Evolutionary conservation across 352 stramenopile species (phyloP).

Genomic region (Phytophthora sojae): DNA sequence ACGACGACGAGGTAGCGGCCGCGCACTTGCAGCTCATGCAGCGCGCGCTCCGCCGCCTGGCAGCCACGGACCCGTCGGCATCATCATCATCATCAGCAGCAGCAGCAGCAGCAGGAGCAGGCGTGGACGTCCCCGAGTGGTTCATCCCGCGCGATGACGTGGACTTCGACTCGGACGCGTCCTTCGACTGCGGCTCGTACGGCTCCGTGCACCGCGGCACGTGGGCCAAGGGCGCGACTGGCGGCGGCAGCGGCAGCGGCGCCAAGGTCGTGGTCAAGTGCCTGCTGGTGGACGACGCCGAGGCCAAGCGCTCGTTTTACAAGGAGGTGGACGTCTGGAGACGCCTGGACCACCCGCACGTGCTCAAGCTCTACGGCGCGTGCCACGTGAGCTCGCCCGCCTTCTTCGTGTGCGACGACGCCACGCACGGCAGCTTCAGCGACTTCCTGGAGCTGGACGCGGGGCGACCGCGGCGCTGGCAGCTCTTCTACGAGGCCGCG

Average conservation of each 20-base stretch:
- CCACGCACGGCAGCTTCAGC: conserved; percentile 28
- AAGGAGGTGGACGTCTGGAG: conserved; percentile 45
- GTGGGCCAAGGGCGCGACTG: conserved; percentile 14
- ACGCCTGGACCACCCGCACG: conserved; percentile 37
- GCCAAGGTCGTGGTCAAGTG: conserved; percentile 47
- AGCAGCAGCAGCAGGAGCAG: no score
- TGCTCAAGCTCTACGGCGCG: conserved; percentile 45
- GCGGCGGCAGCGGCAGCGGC: neutral
- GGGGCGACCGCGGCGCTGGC: conserved; percentile 19
- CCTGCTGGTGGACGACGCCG: conserved; percentile 23
- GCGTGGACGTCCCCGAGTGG: conserved; percentile 15
- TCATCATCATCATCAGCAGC: no score
- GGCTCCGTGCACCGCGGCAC: conserved; percentile 24
- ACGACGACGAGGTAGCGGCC: neutral
- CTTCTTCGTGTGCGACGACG: conserved; percentile 43
- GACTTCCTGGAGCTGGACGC: conserved; percentile 25
- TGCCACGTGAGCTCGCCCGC: conserved; percentile 42
- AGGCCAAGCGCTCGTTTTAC: conserved; percentile 25
- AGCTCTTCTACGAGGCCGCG: conserved; percentile 35
- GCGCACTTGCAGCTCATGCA: conserved; percentile 15
- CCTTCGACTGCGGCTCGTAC: conserved; percentile 30
- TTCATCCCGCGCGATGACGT: conserved; percentile 33
- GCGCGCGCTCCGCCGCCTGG: conserved; percentile 5
- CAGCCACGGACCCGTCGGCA: no score
- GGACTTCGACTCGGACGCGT: conserved; percentile 4